A percentile compares a stretch with the other conserved stretches of the same genome.
Evolutionary conservation across 108 stramenopile genomes (phyloP).

Genomic region (Skeletonema marinoi): DNA sequence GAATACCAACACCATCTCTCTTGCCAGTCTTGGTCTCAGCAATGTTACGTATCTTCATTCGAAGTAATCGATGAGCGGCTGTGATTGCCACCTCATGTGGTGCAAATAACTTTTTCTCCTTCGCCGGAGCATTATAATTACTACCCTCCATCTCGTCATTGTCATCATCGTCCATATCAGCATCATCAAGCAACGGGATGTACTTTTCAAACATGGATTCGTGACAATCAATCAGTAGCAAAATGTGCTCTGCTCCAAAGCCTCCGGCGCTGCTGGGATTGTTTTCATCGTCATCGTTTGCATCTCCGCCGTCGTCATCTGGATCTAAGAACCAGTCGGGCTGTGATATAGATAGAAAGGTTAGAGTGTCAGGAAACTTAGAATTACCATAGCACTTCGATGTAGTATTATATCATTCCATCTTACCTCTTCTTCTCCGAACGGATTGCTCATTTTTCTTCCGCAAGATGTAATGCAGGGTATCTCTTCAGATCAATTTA

Average conservation of each 20-base stretch:
- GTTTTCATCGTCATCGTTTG: conserved; percentile 15
- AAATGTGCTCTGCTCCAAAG: conserved; percentile 62
- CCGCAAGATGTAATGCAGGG: not conserved
- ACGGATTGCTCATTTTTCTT: not conserved
- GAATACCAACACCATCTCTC: conserved; percentile 68
- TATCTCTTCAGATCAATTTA: too few species aligned
- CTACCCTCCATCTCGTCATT: conserved; percentile 7
- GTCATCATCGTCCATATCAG: conserved; percentile 8
- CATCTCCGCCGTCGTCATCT: conserved; percentile 12
- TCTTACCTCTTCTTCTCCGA: not conserved
- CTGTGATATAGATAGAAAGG: conserved; percentile 2
- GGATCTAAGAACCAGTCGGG: conserved; percentile 45
- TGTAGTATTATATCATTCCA: not conserved
- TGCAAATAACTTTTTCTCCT: conserved; percentile 13
- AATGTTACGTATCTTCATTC: conserved; percentile 47
- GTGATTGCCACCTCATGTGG: conserved; percentile 60
- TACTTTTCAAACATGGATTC: conserved; percentile 60
- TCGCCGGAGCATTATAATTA: conserved; percentile 1
- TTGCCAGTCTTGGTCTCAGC: conserved; percentile 66
- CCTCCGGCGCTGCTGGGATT: not conserved
- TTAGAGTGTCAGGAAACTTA: not conserved
- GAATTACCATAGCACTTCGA: too few species aligned
- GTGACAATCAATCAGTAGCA: conserved; percentile 69
- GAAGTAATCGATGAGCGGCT: conserved; percentile 50
- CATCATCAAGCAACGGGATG: conserved; percentile 6